These are phyloP conservation scores for Leptodontidium sp. DNA, from an alignment of 2,329 filamentous ascomycete species.

Conservation along the genomic window DNA sequence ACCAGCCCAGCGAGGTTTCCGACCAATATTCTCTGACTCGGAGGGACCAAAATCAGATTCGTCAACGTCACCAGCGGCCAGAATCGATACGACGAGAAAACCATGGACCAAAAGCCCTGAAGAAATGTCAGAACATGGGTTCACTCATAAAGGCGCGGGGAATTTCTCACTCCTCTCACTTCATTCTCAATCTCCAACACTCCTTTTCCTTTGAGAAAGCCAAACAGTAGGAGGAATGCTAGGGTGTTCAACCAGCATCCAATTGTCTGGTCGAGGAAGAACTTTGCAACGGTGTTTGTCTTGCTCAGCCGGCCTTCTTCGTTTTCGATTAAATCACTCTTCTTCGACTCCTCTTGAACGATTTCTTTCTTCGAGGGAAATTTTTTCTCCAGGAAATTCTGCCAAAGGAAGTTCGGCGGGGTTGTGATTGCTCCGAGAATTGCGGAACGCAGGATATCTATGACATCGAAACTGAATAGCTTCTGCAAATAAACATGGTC, in stretches of 20 bases:
- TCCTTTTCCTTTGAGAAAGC: constrained; percentile 7
- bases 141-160: neutral
- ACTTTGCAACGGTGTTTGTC: constrained; percentile 1
- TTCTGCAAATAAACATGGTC: neutral
- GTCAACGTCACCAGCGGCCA: constrained; percentile 16
- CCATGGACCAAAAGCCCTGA: constrained; percentile 15
- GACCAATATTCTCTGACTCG: neutral
- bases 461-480: constrained; percentile 1
- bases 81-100: constrained; percentile 12
- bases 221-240: constrained; percentile 10
- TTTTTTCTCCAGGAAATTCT: constrained; percentile 6
- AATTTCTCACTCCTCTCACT: neutral
- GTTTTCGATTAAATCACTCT: neutral
- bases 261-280: constrained; percentile 8
- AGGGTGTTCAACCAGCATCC: neutral
- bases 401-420: constrained; percentile 6
- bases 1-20: constrained; percentile 10
- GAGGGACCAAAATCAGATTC: constrained; percentile 8
- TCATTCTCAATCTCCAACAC: constrained; percentile 5
- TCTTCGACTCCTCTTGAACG: neutral
- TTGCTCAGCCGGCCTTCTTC: neutral
- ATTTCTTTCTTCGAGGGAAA: neutral
- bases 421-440: constrained; percentile 3
- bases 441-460: neutral
- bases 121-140: neutral